These are phyloP conservation scores for Fusarium drepaniforme DNA, from an alignment of 2,329 filamentous ascomycete species.

Conservation along the genomic window DNA sequence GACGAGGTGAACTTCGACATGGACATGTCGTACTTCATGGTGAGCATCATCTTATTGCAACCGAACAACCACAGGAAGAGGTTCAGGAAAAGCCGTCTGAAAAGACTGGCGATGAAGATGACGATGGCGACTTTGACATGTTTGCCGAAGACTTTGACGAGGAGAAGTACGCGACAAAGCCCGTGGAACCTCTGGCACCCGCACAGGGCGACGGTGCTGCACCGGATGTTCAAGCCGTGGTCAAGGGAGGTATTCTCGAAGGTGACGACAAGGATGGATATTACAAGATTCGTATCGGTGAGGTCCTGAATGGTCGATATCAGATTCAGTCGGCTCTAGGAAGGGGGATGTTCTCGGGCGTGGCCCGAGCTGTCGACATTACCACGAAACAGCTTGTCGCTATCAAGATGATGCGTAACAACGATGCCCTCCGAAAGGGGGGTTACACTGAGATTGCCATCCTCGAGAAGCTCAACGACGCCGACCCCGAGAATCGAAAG, in stretches of 20 bases:
- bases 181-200: slow-evolving; percentile 49
- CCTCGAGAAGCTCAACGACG: slow-evolving; percentile 85
- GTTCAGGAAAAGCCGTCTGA: slow-evolving; percentile 43
- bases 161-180: slow-evolving; percentile 71
- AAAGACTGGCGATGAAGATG: slow-evolving; percentile 54
- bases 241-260: slow-evolving; percentile 84
- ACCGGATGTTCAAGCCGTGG: slow-evolving; percentile 67
- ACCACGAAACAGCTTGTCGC: slow-evolving; percentile 83
- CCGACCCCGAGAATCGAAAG: slow-evolving; percentile 90
- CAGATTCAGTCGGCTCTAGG: slow-evolving; percentile 89
- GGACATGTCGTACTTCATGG: slow-evolving; percentile 66
- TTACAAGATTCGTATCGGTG: slow-evolving; percentile 93
- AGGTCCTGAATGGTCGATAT: slow-evolving; percentile 90
- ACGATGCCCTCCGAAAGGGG: slow-evolving; percentile 91
- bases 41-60: slow-evolving; percentile 50
- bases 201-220: slow-evolving; percentile 61
- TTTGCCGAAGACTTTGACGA: slow-evolving; percentile 86
- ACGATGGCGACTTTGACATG: slow-evolving; percentile 79
- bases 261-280: slow-evolving; percentile 96
- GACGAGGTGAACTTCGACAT: slow-evolving; percentile 75
- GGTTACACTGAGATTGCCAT: slow-evolving; percentile 96
- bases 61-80: slow-evolving; percentile 42
- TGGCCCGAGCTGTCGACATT: slow-evolving; percentile 88
- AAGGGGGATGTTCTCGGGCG: slow-evolving; percentile 95
- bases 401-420: slow-evolving; percentile 98